phyloP scores from a whole-genome alignment of 1,284 basidiomycete species.

The Puccinia sorghi region DNA sequence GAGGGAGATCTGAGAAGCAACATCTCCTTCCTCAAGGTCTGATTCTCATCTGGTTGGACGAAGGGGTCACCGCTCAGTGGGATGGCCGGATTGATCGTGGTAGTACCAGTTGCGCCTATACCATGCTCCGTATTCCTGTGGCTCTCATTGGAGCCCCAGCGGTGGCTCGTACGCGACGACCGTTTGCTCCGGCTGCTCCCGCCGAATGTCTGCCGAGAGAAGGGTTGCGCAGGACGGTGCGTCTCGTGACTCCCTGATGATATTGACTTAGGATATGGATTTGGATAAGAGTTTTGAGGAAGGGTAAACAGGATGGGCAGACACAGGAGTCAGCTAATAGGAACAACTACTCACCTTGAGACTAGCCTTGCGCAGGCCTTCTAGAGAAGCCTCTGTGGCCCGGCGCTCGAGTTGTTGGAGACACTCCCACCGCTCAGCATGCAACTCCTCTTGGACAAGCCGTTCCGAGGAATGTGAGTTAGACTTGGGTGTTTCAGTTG shows the following conservation, averaged over 20 bases:
- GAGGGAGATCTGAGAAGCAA: conserved; percentile 29
- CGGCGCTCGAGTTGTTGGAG: conserved; percentile 43
- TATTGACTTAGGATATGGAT: conserved; percentile 5
- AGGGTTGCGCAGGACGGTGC: neutral
- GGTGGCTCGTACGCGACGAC: neutral
- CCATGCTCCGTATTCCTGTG: neutral
- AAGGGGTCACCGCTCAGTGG: neutral
- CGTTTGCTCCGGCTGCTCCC: neutral
- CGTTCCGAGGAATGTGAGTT: neutral
- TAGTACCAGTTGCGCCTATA: neutral
- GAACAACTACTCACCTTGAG: conserved; percentile 14
- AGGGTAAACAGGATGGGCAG: neutral
- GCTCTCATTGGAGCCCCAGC: conserved; percentile 24
- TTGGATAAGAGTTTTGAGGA: too few species aligned
- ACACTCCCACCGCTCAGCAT: conserved; percentile 29
- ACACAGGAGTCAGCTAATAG: too few species aligned
- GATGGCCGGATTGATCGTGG: neutral
- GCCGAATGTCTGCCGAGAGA: neutral
- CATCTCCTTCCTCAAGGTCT: conserved; percentile 5
- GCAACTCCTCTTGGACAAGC: conserved; percentile 9
- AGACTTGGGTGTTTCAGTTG: neutral
- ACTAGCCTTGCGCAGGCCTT: conserved; percentile 41
- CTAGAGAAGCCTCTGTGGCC: conserved; percentile 39
- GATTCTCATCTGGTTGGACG: conserved; percentile 8
- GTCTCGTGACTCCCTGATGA: conserved; percentile 22